Evolutionary conservation across 768 basidiomycete genomes (phyloP).

Genomic region (Gymnopilus dilepis): DNA sequence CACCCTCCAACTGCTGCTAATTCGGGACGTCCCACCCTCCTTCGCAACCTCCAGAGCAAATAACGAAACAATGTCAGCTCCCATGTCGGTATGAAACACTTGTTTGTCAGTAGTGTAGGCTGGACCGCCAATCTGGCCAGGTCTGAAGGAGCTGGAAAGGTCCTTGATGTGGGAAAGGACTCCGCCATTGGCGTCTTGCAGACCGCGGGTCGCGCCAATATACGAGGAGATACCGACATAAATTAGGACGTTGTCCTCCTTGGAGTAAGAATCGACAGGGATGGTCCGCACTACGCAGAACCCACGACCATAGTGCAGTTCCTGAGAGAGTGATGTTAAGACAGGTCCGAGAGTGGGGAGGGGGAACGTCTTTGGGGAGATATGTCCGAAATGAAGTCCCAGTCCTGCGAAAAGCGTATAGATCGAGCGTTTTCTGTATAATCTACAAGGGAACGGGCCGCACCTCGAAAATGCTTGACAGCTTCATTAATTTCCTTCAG

Average conservation of each 20-base stretch:
- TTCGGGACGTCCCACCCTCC: constrained; percentile 49
- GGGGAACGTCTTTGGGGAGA: constrained; percentile 46
- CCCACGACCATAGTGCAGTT: constrained; percentile 49
- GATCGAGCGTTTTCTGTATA: not conserved
- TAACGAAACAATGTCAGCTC: constrained; percentile 50
- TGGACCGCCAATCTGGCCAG: constrained; percentile 44
- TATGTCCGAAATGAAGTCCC: constrained; percentile 32
- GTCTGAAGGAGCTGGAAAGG: constrained; percentile 41
- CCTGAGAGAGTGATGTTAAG: constrained; percentile 41
- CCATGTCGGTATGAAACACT: constrained; percentile 53
- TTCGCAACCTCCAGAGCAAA: constrained; percentile 47
- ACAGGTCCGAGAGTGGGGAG: constrained; percentile 45
- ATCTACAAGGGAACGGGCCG: not conserved
- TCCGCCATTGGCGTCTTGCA: constrained; percentile 35
- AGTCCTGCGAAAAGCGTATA: constrained; percentile 23
- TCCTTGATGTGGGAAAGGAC: constrained; percentile 55
- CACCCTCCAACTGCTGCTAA: constrained; percentile 49
- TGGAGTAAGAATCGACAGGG: constrained; percentile 46
- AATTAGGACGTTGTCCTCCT: constrained; percentile 45
- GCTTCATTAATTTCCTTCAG: constrained; percentile 44
- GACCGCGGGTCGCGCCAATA: constrained; percentile 20
- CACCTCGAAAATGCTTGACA: constrained; percentile 38
- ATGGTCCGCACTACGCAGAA: constrained; percentile 56
- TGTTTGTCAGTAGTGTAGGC: constrained; percentile 57
- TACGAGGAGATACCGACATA: constrained; percentile 43